Evolutionary conservation across 345 rosid genomes (phyloP), one percentile per base, ranked within the genome.

Genomic region (Mangifera indica): DNA sequence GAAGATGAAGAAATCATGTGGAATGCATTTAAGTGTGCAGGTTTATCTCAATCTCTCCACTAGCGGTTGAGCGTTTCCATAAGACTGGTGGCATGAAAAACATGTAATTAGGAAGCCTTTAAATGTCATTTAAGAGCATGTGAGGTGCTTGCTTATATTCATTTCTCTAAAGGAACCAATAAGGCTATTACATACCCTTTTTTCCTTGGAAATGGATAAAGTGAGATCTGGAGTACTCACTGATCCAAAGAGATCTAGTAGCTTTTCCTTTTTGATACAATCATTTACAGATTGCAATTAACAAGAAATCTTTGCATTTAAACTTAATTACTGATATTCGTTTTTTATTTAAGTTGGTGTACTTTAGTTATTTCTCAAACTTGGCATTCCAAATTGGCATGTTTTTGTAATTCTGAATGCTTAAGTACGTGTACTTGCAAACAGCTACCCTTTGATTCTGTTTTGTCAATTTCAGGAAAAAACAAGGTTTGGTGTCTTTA

Each of bases 1-100:
- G 99, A 92, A 83, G 93, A 95, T 3, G 98, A 95, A 84, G 91
- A 92, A 73, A 74, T 88, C 54, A 92, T 92, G 99, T 91, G 97
- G 97, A 82, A 84, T 77, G 85, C 92, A 71, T 91, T 92, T 77
- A 87, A 86, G 72, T 75, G 42, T 66, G 86, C 99, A 87, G 96
- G 97, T 92, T 67, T 56, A 66, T 45, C 70, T 46, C 21, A 24
- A 69, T 72, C 65, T 34, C 69, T 34, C 26, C 60, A 60, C 34
- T 34, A 63, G 63, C 24, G 1, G 22, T 70, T 64, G 40, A 44
- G 62, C 20, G 22, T 7, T 24, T 70, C 57, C 20, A 13, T 63
- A 57, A 49, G 53, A 6, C 6, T 52, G 20, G 53, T 46, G 18
- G 40, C 40, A 34, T 4, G 18, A 56, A 11, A 24, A 18, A 26